Evolutionary conservation across 805 yeast genomes (phyloP).

Genomic region (Teunomyces atbi): DNA sequence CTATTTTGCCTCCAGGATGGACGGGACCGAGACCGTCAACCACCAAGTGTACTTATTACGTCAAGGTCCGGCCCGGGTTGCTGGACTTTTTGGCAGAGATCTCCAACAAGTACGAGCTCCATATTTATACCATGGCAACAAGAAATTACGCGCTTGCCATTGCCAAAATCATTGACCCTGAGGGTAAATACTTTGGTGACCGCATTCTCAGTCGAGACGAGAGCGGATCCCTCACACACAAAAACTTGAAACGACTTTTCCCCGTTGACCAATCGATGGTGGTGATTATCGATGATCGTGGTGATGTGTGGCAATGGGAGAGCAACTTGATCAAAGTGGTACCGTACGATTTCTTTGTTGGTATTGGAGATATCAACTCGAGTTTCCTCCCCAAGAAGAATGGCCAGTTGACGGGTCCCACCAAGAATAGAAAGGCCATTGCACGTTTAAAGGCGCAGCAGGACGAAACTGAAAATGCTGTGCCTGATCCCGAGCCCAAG

Average conservation of each 20-base stretch:
- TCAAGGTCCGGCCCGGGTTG: conserved; percentile 87
- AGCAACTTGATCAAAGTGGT: conserved; percentile 86
- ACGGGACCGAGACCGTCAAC: conserved; percentile 60
- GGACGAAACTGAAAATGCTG: conserved; percentile 14
- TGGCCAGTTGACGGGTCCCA: conserved; percentile 56
- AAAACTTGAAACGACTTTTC: conserved; percentile 80
- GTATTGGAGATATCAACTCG: conserved; percentile 95
- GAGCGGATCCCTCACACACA: conserved; percentile 88
- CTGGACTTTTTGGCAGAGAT: conserved; percentile 66
- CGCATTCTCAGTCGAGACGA: conserved; percentile 91
- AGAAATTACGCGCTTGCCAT: conserved; percentile 87
- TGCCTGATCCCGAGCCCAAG: conserved; percentile 4
- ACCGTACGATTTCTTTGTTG: conserved; percentile 94
- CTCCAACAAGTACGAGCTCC: conserved; percentile 75
- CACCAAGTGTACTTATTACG: conserved; percentile 81
- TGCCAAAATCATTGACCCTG: conserved; percentile 89
- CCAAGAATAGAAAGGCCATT: conserved; percentile 56
- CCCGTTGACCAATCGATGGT: conserved; percentile 98
- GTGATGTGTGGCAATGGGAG: conserved; percentile 99
- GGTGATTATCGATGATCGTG: conserved; percentile 93
- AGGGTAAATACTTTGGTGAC: conserved; percentile 82
- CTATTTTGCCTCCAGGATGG: conserved; percentile 55
- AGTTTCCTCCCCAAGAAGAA: conserved; percentile 84
- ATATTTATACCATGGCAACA: conserved; percentile 98
- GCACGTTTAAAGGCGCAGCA: conserved; percentile 51